A percentile compares a stretch with the other conserved stretches of the same genome.
Evolutionary conservation across 306 rosid genomes (phyloP).

Genomic region (Lathyrus sativus): DNA sequence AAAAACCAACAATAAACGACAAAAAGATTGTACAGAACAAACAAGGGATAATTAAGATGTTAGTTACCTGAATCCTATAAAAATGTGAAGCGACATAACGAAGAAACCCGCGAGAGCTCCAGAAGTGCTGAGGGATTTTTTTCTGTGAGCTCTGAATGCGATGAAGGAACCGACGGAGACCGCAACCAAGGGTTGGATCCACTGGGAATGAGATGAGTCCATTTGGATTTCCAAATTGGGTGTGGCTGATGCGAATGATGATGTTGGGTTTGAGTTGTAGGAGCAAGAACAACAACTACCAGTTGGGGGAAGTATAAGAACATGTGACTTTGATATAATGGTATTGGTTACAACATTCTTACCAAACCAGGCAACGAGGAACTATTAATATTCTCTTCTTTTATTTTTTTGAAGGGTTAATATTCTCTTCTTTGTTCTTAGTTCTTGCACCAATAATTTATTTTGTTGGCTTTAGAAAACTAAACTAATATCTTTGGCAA

Average conservation of each 20-base stretch:
- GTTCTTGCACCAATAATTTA: too few species aligned
- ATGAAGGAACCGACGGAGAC: constrained; percentile 46
- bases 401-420: too few species aligned
- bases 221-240: background rate
- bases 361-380: too few species aligned
- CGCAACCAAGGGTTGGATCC: constrained; percentile 55
- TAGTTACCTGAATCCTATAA: constrained; percentile 63
- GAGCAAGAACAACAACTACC: background rate
- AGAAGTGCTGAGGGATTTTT: constrained; percentile 73
- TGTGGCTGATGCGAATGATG: background rate
- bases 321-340: background rate
- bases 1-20: background rate
- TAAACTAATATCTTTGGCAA: too few species aligned
- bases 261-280: background rate
- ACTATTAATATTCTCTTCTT: too few species aligned
- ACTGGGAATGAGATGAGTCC: constrained; percentile 26
- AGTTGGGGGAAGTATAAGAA: background rate
- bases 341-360: too few species aligned
- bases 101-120: constrained; percentile 77
- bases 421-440: too few species aligned
- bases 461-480: too few species aligned
- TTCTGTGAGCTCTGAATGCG: constrained; percentile 57
- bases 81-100: constrained; percentile 69
- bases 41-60: background rate
- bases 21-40: background rate